A percentile compares a stretch with the other conserved stretches of the same genome.
Evolutionary conservation across 2,329 filamentous ascomycete genomes (phyloP).

Genomic region (Fusarium nygamai): DNA sequence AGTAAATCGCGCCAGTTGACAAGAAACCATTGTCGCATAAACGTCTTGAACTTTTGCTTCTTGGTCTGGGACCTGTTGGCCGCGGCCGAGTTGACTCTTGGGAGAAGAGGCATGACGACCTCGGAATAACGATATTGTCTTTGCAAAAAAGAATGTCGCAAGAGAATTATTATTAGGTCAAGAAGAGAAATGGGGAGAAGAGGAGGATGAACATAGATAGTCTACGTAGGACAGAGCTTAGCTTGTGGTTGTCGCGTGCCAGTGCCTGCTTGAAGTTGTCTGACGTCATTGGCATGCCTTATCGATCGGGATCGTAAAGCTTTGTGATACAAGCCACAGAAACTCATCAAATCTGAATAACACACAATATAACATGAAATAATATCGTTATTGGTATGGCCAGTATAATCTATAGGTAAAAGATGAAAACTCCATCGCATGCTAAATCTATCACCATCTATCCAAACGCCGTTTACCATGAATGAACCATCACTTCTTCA

Average conservation of each 20-base stretch:
- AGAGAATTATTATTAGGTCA: not conserved
- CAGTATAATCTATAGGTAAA: not conserved
- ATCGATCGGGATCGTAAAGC: conserved; percentile 19
- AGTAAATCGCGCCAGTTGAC: conserved; percentile 68
- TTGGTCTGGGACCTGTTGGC: not conserved
- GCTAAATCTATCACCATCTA: not conserved
- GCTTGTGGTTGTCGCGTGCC: conserved; percentile 23
- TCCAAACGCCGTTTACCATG: not conserved
- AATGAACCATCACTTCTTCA: conserved; percentile 21
- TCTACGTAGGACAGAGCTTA: not conserved
- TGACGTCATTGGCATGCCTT: conserved; percentile 25
- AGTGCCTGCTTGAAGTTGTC: conserved; percentile 18
- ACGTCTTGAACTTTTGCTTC: conserved; percentile 24
- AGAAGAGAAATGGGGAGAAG: not conserved
- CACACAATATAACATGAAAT: not conserved
- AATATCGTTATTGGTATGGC: not conserved
- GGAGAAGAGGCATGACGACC: conserved; percentile 34
- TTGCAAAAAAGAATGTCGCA: not conserved
- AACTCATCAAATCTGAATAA: not conserved
- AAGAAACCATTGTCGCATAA: conserved; percentile 62
- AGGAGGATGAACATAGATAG: not conserved
- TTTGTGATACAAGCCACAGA: not conserved
- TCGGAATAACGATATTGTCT: not conserved
- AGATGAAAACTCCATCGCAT: not conserved
- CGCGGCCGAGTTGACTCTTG: conserved; percentile 17